phyloP scores from a whole-genome alignment of 495 filamentous ascomycete species.

The Penicillium lagena region DNA sequence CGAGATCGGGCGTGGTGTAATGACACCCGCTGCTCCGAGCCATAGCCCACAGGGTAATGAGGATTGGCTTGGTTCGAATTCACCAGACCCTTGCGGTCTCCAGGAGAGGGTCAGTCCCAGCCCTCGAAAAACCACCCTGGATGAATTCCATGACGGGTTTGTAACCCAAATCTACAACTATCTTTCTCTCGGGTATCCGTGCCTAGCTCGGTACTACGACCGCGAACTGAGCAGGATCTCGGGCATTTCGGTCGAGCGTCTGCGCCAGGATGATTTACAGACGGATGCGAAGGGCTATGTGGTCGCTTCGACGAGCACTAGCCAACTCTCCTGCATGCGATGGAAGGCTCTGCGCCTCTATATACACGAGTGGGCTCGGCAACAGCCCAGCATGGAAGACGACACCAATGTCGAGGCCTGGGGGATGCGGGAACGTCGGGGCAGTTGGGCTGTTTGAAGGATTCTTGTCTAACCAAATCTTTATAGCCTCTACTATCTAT shows the following conservation, averaged over 20 bases:
- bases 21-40: constrained; percentile 15
- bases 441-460: constrained; percentile 73
- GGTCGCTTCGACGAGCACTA: constrained; percentile 33
- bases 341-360: constrained; percentile 81
- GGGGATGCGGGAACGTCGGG: constrained; percentile 67
- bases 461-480: not conserved
- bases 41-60: constrained; percentile 3
- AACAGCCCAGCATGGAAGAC: constrained; percentile 61
- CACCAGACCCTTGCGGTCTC: not conserved
- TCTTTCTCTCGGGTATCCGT: constrained; percentile 82
- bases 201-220: constrained; percentile 75
- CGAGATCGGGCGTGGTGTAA: constrained; percentile 11
- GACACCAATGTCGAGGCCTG: constrained; percentile 51
- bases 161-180: constrained; percentile 96
- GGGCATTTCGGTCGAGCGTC: constrained; percentile 53
- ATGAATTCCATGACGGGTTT: constrained; percentile 75
- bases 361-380: constrained; percentile 76
- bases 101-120: constrained; percentile 21
- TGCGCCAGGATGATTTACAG: constrained; percentile 66
- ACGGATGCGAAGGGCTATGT: constrained; percentile 63
- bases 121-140: constrained; percentile 46
- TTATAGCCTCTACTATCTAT: too few relatives aligned
- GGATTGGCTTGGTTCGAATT: not conserved
- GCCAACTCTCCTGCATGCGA: constrained; percentile 47
- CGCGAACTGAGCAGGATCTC: constrained; percentile 75